These are phyloP conservation scores for Termitomyces titanicus DNA, from an alignment of 768 basidiomycete genomes.

Conservation along the genomic window DNA sequence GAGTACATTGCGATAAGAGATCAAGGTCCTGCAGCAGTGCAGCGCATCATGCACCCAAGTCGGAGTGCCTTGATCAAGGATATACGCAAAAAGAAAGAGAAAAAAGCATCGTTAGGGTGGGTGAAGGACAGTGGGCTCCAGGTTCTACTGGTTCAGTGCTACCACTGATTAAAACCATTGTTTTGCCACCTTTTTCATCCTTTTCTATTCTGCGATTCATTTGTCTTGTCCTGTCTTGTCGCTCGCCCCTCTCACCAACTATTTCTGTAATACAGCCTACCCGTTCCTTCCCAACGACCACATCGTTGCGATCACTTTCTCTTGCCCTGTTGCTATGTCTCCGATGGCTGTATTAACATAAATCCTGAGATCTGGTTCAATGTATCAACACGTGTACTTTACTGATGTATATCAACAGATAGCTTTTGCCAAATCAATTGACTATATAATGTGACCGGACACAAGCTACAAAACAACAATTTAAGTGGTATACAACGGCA, in stretches of 20 bases:
- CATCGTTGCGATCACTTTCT: too few species aligned
- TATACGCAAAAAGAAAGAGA: constrained; percentile 40
- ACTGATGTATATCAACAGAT: background rate
- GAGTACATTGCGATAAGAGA: constrained; percentile 69
- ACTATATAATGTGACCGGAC: background rate
- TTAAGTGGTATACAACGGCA: background rate
- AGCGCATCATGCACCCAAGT: constrained; percentile 57
- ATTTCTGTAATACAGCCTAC: background rate
- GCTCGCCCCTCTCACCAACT: background rate
- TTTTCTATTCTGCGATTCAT: background rate
- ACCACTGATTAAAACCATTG: constrained; percentile 23
- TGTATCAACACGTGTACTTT: constrained; percentile 1
- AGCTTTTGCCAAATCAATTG: background rate
- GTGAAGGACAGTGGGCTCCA: constrained; percentile 63
- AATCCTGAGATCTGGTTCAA: too few species aligned
- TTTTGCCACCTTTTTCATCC: background rate
- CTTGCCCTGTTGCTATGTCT: background rate
- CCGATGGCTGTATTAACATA: background rate
- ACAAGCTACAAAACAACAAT: background rate
- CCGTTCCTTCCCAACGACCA: background rate
- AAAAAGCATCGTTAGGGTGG: constrained; percentile 44
- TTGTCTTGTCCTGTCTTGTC: background rate
- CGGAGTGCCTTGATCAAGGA: constrained; percentile 59
- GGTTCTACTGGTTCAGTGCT: constrained; percentile 58
- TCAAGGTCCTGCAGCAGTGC: constrained; percentile 61